Evolutionary conservation across 306 rosid species (phyloP).

Genomic region (Cucumis melo): DNA sequence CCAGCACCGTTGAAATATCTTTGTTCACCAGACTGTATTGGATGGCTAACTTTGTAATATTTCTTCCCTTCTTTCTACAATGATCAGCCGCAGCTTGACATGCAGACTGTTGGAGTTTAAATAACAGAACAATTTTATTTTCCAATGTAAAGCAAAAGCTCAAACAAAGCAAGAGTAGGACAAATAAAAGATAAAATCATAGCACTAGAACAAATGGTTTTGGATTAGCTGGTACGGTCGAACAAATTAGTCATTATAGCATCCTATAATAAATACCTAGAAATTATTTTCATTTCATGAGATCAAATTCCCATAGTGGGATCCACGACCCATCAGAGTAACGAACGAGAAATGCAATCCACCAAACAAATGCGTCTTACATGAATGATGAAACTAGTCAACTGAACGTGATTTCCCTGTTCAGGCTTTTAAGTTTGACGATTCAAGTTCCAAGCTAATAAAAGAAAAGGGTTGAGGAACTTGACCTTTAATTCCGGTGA

Average conservation of each 20-base stretch:
- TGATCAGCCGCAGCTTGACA: constrained; percentile 61
- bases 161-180: background rate
- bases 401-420: background rate
- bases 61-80: constrained; percentile 69
- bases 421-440: background rate
- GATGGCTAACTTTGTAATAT: constrained; percentile 75
- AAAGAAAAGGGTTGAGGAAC: background rate
- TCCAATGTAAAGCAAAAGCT: background rate
- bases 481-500: constrained; percentile 66
- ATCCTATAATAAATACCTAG: background rate
- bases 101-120: constrained; percentile 44
- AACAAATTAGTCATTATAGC: background rate
- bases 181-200: background rate
- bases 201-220: background rate
- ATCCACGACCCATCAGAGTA: background rate
- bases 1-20: constrained; percentile 77
- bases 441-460: background rate
- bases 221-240: background rate
- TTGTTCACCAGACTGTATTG: constrained; percentile 89
- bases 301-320: background rate
- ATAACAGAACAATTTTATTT: constrained; percentile 10
- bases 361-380: background rate
- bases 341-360: background rate
- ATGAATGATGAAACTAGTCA: background rate
- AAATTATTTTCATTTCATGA: background rate